These are phyloP conservation scores for Cladorrhinum sp. DNA, from an alignment of 2,329 filamentous ascomycete species.

Conservation along the genomic window DNA sequence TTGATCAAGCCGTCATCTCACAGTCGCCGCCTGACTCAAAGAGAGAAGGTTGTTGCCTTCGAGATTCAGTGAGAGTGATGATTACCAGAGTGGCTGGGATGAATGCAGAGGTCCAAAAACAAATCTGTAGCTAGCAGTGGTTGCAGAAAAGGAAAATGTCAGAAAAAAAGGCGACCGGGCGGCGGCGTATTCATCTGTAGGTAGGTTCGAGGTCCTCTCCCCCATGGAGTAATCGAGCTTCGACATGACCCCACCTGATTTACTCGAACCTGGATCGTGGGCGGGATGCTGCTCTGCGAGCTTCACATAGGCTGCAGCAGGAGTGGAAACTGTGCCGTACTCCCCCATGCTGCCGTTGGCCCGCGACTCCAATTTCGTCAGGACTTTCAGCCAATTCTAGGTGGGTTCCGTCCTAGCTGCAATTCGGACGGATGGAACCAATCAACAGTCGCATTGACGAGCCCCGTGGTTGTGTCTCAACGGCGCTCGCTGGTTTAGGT, in stretches of 20 bases:
- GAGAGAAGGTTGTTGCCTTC: not conserved
- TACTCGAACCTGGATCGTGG: not conserved
- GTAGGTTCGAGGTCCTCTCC: not conserved
- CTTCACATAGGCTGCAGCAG: not conserved
- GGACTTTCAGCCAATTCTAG: constrained; percentile 26
- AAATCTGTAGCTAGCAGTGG: constrained; percentile 6
- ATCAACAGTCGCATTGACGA: constrained; percentile 18
- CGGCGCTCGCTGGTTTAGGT: not conserved
- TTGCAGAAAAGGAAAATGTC: not conserved
- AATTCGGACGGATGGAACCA: constrained; percentile 33
- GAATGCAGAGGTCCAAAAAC: constrained; percentile 6
- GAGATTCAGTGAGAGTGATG: not conserved
- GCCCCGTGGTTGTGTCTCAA: not conserved
- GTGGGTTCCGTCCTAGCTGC: constrained; percentile 7
- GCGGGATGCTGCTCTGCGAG: not conserved
- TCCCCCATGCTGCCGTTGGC: constrained; percentile 21
- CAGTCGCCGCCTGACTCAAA: not conserved
- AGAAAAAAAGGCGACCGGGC: not conserved
- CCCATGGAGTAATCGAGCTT: not conserved
- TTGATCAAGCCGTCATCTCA: not conserved
- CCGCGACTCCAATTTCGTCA: constrained; percentile 16
- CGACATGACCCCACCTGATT: constrained; percentile 1
- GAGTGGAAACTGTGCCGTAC: constrained; percentile 13
- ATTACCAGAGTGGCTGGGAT: not conserved
- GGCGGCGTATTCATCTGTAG: not conserved